phyloP scores from a whole-genome alignment of 345 rosid genomes.

The Brassica cretica region DNA sequence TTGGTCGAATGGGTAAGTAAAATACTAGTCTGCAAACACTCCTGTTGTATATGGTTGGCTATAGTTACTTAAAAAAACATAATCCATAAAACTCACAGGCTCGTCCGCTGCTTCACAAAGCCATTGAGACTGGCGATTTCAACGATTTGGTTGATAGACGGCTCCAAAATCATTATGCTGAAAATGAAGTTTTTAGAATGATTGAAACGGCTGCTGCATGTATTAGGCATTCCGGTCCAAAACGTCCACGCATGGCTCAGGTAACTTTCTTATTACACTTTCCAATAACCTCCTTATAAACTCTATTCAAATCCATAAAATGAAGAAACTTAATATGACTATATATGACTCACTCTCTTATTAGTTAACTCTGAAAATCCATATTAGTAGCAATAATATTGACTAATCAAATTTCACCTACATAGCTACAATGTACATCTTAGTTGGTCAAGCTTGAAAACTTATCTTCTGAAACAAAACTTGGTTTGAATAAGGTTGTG shows the following conservation, averaged over 20 bases:
- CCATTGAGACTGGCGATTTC: slow-evolving; percentile 75
- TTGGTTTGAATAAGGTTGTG: slow-evolving; percentile 54
- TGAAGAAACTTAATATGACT: neutral
- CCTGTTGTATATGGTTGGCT: neutral
- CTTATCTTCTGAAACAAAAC: neutral
- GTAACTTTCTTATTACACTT: slow-evolving; percentile 38
- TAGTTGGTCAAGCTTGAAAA: neutral
- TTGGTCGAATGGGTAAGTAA: slow-evolving; percentile 95
- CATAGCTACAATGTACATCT: neutral
- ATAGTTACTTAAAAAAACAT: neutral
- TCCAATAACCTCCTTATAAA: neutral
- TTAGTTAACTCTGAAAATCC: neutral
- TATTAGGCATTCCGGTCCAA: slow-evolving; percentile 85
- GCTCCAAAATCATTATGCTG: slow-evolving; percentile 68
- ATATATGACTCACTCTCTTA: neutral
- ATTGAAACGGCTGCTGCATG: slow-evolving; percentile 94
- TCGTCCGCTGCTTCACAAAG: slow-evolving; percentile 65
- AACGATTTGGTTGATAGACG: slow-evolving; percentile 69
- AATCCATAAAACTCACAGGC: slow-evolving; percentile 51
- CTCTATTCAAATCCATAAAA: neutral
- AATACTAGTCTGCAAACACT: neutral
- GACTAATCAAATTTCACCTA: neutral
- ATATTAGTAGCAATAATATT: neutral
- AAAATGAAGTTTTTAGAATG: slow-evolving; percentile 77
- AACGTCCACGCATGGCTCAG: slow-evolving; percentile 93